Base-by-base conservation (phyloP, 1,139 yeast genomes). In the Scheffersomyces quercinus region DNA sequence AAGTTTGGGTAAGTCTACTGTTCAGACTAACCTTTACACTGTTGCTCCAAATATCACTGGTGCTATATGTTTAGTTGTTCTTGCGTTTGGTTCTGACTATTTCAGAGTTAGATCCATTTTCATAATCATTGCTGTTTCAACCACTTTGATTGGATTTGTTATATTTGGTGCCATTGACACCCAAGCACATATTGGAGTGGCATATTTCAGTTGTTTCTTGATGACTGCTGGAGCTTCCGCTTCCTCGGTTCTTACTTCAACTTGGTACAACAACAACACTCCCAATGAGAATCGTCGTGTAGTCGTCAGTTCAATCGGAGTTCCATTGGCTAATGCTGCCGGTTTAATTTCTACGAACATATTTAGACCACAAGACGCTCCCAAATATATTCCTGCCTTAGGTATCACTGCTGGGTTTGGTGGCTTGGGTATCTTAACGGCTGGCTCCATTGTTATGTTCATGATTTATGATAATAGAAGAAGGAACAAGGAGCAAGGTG, bases 181-280 rank as follows among this genome's bases (percentile, higher is more conserved):
- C 10, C 52, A 62, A 36, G 40, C 50, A 1, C 66, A 73, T 43
- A 42, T 66, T 28, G 77, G 73, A 5, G 77, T 56, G 4, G 79
- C 78, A 1, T 51, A 70, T 67, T 49, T 74, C 68, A 55, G 67
- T 1, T 64, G 68, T 41, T 64, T 64, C 55, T 56, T 64, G 44
- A 63, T 64, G 68, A 60, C 66, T 9, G 60, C 65, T 28, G 68
- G 68, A 28, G 64, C 67, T 13, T 52, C 61, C 10, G 67, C 67
- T n/a, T 62, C 67, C 1, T 62, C 67, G 8, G 80, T 75, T 7
- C 60, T 75, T 43, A 69, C 77, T 1, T 73, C 78, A 1, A 70
- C 79, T 1, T 75, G 81, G 81, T 75, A 75, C 52, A 75, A 71
- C 51, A 76, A 76, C 57, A 76, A 76, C 50, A 73, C 75, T 4